Conservation (phyloP, 495 filamentous ascomycete species). For the Daldinia concentrica region DNA sequence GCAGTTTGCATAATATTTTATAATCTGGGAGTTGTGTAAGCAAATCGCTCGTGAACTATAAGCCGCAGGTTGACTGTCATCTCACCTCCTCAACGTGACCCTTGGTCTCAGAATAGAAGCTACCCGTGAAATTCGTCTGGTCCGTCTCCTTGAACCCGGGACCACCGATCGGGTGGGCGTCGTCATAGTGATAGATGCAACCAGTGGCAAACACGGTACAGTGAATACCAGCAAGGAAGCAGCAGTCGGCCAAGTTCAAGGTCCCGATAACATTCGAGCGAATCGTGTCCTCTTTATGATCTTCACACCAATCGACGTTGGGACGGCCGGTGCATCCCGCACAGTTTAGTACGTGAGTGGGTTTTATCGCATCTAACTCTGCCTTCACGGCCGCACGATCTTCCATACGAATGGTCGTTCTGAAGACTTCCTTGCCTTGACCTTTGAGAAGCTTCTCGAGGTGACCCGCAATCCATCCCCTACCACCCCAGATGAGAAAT, state of each 20-base stretch:
- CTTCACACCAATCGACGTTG: slow-evolving; percentile 77
- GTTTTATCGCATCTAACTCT: slow-evolving; percentile 65
- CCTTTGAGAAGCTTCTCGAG: slow-evolving; percentile 68
- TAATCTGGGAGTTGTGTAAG: slow-evolving; percentile 55
- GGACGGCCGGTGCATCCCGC: slow-evolving; percentile 73
- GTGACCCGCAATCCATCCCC: slow-evolving; percentile 71
- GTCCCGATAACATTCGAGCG: slow-evolving; percentile 71
- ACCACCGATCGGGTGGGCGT: slow-evolving; percentile 65
- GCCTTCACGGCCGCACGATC: slow-evolving; percentile 64
- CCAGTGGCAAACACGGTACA: slow-evolving; percentile 72
- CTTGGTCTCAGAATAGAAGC: slow-evolving; percentile 74
- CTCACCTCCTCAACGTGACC: slow-evolving; percentile 69
- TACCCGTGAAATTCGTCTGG: slow-evolving; percentile 69
- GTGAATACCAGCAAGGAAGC: slow-evolving; percentile 65
- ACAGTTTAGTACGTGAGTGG: slow-evolving; percentile 70
- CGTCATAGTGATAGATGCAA: slow-evolving; percentile 70
- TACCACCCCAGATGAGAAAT: slow-evolving; percentile 70
- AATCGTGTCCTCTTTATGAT: slow-evolving; percentile 70
- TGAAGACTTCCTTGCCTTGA: slow-evolving; percentile 68
- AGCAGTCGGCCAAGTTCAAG: slow-evolving; percentile 68
- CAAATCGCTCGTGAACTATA: background rate
- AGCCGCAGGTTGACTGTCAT: background rate
- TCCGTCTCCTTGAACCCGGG: slow-evolving; percentile 69
- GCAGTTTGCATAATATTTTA: slow-evolving; percentile 67
- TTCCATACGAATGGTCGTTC: slow-evolving; percentile 69